Base-by-base conservation (phyloP, 306 rosid genomes). In the Ceratonia siliqua region DNA sequence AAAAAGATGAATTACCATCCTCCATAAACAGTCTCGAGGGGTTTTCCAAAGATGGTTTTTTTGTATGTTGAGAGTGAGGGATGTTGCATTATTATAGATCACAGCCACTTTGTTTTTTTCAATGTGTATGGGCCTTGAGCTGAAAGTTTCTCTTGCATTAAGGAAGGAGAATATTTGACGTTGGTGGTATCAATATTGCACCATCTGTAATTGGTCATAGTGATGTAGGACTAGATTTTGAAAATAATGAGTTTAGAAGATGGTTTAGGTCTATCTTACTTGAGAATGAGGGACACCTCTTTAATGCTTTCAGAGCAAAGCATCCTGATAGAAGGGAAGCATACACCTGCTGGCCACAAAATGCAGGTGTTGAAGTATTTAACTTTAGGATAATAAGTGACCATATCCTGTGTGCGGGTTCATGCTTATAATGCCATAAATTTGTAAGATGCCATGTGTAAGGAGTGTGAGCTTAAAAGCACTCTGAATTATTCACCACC, bases 151-250 rank as follows among this genome's bases (percentile, higher is more conserved):
- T 92, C 77, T 83, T 89, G 86, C 35, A 11, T 79, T 74, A 69
- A 50, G 93, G 90, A 79, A 87, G 93, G 84, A 90, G 89, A 81
- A 64, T 95, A 75, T 35, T 89, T 82, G 91, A 90, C 46, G 96
- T 92, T 86, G 99, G 99, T 64, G 99, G 92, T 85, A 97, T 95
- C 53, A 95, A 94, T 73, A 92, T 94, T 81, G 99, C 99, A 50
- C 99, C 98, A 65, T 90, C 86, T 73, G 85, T 85, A 48, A 70
- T 91, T 67, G 99, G 92, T 81, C 85, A 90, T 43, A 89, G 98
- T 73, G 98, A 92, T 33, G 98, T 96, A 27, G 97, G 90, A 76
- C 93, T 98, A 73, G 99, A 90, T 59, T 95, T 95, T 77, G 97
- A 89, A 73, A 90, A 86, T 41, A 86, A 92, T 59, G 93, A 83